These are phyloP conservation scores for Adansonia digitata DNA, from an alignment of 345 rosid genomes.

Conservation along the genomic window DNA sequence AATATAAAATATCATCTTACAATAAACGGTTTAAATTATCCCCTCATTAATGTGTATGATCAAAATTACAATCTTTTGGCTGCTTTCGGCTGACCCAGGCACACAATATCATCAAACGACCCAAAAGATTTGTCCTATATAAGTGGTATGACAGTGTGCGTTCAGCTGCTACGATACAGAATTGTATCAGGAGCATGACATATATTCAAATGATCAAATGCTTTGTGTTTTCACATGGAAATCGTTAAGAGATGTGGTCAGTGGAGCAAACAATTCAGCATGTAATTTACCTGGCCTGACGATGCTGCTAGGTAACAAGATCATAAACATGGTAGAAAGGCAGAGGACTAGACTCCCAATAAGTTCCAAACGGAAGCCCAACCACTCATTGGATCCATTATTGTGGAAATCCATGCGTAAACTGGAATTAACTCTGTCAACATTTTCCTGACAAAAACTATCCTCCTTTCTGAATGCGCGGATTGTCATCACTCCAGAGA, in stretches of 20 bases:
- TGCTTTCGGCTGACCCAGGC: not conserved
- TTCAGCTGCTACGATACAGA: not conserved
- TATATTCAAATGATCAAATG: not conserved
- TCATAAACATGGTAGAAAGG: conserved; percentile 69
- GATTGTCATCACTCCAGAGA: conserved; percentile 84
- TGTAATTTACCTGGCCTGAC: conserved; percentile 65
- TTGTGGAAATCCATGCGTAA: conserved; percentile 92
- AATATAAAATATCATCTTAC: not conserved
- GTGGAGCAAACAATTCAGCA: not conserved
- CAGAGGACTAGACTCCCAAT: conserved; percentile 76
- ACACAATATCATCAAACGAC: not conserved
- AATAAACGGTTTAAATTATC: not conserved
- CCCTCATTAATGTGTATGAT: not conserved
- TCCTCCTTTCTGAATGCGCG: conserved; percentile 62
- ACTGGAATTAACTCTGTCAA: conserved; percentile 57
- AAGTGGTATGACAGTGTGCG: not conserved
- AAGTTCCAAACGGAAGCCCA: conserved; percentile 76
- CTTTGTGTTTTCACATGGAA: not conserved
- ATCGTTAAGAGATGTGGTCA: not conserved
- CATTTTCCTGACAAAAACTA: conserved; percentile 60
- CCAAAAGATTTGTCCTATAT: not conserved
- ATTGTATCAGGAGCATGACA: not conserved
- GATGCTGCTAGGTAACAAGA: conserved; percentile 69
- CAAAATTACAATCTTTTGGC: not conserved
- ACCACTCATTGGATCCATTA: conserved; percentile 87